A percentile compares a stretch with the other conserved stretches of the same genome.
phyloP scores from a whole-genome alignment of 129 eudicot species.

The Flaveria brownii region DNA sequence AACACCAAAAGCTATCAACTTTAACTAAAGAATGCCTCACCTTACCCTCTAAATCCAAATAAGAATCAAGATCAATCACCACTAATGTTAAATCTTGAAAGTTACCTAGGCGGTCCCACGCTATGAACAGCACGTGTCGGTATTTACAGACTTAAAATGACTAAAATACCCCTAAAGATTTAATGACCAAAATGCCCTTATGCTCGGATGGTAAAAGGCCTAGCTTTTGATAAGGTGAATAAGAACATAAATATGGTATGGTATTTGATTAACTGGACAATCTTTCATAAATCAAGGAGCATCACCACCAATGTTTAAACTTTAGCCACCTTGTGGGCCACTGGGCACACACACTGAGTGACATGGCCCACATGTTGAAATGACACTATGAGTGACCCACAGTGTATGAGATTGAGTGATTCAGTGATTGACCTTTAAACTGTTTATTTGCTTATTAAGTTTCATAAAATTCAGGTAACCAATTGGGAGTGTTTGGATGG shows the following conservation, averaged over 20 bases:
- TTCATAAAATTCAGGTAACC: too few species aligned
- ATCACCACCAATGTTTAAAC: constrained; percentile 28
- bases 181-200: constrained; percentile 20
- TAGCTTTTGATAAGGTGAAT: background rate
- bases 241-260: background rate
- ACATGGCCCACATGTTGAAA: constrained; percentile 1
- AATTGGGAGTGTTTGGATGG: too few species aligned
- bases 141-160: constrained; percentile 2
- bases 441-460: too few species aligned
- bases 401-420: too few species aligned
- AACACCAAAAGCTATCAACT: constrained; percentile 35
- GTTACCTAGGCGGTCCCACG: constrained; percentile 23
- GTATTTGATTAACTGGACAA: background rate
- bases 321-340: constrained; percentile 11
- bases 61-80: constrained; percentile 44
- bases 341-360: constrained; percentile 12
- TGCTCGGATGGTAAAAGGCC: background rate
- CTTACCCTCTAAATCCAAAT: constrained; percentile 26
- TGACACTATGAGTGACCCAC: too few species aligned
- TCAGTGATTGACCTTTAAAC: too few species aligned
- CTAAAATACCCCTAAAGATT: background rate
- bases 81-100: constrained; percentile 19
- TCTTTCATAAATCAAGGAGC: constrained; percentile 33
- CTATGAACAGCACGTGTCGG: background rate
- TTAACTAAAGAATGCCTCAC: constrained; percentile 36